These are phyloP conservation scores for Diplogelasinospora grovesii DNA, from an alignment of 495 filamentous ascomycete species.

Conservation along the genomic window DNA sequence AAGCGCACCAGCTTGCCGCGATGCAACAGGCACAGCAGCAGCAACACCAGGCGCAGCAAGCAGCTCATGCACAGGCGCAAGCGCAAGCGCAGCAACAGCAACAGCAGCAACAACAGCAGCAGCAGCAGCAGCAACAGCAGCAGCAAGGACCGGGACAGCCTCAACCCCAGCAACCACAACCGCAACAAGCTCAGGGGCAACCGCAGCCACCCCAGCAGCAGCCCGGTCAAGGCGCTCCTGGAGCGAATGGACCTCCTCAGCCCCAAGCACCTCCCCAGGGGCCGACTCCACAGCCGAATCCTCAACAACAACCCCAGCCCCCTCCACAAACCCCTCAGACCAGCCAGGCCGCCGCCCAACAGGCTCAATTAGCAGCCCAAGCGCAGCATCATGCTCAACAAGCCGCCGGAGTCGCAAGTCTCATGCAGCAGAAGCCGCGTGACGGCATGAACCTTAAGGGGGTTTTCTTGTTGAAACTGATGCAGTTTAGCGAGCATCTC, in stretches of 20 bases:
- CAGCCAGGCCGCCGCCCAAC: slow-evolving; percentile 53
- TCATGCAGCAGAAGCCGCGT: slow-evolving; percentile 44
- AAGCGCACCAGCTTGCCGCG: slow-evolving; percentile 23
- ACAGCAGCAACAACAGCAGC: slow-evolving; percentile 46
- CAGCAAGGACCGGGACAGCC: slow-evolving; percentile 26
- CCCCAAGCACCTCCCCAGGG: slow-evolving; percentile 21
- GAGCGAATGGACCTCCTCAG: slow-evolving; percentile 22
- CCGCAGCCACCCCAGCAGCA: slow-evolving; percentile 33
- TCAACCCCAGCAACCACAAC: slow-evolving; percentile 28
- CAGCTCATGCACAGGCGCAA: slow-evolving; percentile 32
- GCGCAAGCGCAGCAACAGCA: slow-evolving; percentile 43
- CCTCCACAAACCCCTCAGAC: slow-evolving; percentile 38
- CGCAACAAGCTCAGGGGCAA: slow-evolving; percentile 21
- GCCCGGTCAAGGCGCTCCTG: slow-evolving; percentile 30
- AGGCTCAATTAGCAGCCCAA: slow-evolving; percentile 31
- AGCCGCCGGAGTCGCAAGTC: slow-evolving; percentile 18
- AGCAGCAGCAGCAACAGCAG: slow-evolving; percentile 35
- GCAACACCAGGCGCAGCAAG: slow-evolving; percentile 43
- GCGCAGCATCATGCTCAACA: slow-evolving; percentile 37
- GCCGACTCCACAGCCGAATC: slow-evolving; percentile 31
- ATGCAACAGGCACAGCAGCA: slow-evolving; percentile 23
- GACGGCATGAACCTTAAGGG: slow-evolving; percentile 52
- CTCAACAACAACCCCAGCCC: slow-evolving; percentile 33
- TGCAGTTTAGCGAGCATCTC: slow-evolving; percentile 64
- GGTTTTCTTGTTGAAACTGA: slow-evolving; percentile 53